A percentile compares a stretch with the other conserved stretches of the same genome.
Conservation (phyloP, 495 filamentous ascomycete genomes). For the Neurospora sp. region DNA sequence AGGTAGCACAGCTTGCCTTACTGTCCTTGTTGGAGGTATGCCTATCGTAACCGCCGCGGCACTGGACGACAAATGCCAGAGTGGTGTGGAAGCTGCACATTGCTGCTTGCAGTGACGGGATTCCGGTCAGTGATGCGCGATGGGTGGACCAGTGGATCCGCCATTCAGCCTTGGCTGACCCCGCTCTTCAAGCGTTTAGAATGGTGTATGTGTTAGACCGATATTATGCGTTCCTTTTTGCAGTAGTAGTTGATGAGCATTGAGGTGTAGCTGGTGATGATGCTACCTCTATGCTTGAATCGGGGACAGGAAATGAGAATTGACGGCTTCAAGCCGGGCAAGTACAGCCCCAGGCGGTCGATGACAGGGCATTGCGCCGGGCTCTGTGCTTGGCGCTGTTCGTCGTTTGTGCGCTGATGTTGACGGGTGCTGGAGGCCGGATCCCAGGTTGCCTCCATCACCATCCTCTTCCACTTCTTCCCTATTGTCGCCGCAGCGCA, state of each 20-base stretch:
- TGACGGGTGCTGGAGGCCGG: neutral
- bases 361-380: neutral
- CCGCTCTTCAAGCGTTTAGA: neutral
- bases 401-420: neutral
- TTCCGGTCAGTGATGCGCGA: neutral
- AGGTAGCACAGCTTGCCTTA: neutral
- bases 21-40: neutral
- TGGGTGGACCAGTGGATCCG: neutral
- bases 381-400: neutral
- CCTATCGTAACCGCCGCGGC: neutral
- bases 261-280: neutral
- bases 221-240: neutral
- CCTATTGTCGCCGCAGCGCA: neutral
- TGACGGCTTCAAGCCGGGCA: neutral
- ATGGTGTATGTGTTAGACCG: neutral
- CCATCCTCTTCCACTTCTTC: conserved; percentile 12
- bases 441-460: conserved; percentile 8
- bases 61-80: neutral
- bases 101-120: neutral
- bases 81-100: neutral
- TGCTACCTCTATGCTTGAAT: neutral
- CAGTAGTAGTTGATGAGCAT: neutral
- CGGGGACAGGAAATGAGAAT: neutral
- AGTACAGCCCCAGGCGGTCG: neutral
- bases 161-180: neutral